phyloP scores from a whole-genome alignment of 2,329 filamentous ascomycete genomes.

The Monosporascus sp. region DNA sequence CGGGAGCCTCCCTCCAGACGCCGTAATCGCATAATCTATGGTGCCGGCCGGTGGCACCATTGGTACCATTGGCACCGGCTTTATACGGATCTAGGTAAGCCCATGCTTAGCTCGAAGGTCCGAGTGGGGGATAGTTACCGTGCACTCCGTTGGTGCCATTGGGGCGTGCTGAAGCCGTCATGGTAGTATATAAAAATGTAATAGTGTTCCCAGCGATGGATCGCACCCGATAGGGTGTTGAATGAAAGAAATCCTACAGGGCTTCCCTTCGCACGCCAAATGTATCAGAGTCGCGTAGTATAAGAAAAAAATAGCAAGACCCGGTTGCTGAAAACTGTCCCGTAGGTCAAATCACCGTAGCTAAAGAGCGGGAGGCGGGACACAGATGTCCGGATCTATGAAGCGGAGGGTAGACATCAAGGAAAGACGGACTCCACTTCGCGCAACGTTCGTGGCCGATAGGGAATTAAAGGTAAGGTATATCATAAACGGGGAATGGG shows the following conservation, averaged over 20 bases:
- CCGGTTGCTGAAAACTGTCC: background rate
- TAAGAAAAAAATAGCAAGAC: background rate
- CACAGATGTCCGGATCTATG: background rate
- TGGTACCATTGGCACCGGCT: conserved; percentile 12
- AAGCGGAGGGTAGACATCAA: background rate
- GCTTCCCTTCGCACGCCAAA: background rate
- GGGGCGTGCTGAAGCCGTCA: conserved; percentile 18
- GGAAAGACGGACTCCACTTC: background rate
- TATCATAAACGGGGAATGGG: background rate
- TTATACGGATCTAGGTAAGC: conserved; percentile 7
- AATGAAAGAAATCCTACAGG: background rate
- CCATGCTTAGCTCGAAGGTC: background rate
- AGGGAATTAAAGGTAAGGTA: background rate
- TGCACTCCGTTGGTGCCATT: conserved; percentile 22
- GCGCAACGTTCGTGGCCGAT: background rate
- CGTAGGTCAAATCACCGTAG: background rate
- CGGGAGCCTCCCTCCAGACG: conserved; percentile 66
- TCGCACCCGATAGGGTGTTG: background rate
- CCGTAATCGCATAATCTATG: conserved; percentile 52
- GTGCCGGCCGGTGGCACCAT: conserved; percentile 10
- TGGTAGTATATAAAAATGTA: conserved; percentile 5
- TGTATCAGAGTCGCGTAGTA: background rate
- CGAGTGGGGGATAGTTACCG: conserved; percentile 12
- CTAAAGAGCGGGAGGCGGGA: background rate
- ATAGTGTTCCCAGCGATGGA: background rate